Conservation (phyloP, 2,329 filamentous ascomycete genomes). For the Fusarium odoratissimum region DNA sequence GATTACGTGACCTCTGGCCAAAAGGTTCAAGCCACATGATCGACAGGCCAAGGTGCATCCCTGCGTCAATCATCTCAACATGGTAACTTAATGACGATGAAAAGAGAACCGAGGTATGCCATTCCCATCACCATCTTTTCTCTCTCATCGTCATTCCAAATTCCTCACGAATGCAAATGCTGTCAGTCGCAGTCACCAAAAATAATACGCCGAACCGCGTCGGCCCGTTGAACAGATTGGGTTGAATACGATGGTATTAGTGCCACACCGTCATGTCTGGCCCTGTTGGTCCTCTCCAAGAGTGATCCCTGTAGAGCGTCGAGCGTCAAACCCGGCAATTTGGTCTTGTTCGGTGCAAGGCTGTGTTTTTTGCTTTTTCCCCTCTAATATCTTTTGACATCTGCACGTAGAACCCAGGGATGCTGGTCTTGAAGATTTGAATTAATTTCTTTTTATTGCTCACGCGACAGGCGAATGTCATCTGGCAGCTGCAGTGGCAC, state of each 20-base stretch:
- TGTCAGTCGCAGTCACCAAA: not conserved
- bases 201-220: slow-evolving; percentile 6
- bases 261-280: slow-evolving; percentile 21
- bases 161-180: not conserved
- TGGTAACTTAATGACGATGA: not conserved
- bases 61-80: slow-evolving; percentile 12
- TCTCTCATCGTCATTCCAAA: not conserved
- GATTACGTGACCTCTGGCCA: not conserved
- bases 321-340: slow-evolving; percentile 14
- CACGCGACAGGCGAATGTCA: not conserved
- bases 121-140: not conserved
- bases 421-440: not conserved
- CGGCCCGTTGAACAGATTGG: slow-evolving; percentile 13
- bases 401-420: not conserved
- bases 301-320: slow-evolving; percentile 1
- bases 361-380: slow-evolving; percentile 20
- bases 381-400: slow-evolving; percentile 1
- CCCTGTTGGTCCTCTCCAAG: not conserved
- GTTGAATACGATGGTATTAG: slow-evolving; percentile 5
- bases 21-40: slow-evolving; percentile 18
- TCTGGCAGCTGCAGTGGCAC: slow-evolving; percentile 14
- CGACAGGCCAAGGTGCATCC: slow-evolving; percentile 13
- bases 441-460: not conserved
- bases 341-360: slow-evolving; percentile 2
- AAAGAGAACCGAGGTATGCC: not conserved